Evolutionary conservation across 345 rosid species (phyloP), one percentile per base, ranked within the genome.

Genomic region (Rubroshorea leprosula): DNA sequence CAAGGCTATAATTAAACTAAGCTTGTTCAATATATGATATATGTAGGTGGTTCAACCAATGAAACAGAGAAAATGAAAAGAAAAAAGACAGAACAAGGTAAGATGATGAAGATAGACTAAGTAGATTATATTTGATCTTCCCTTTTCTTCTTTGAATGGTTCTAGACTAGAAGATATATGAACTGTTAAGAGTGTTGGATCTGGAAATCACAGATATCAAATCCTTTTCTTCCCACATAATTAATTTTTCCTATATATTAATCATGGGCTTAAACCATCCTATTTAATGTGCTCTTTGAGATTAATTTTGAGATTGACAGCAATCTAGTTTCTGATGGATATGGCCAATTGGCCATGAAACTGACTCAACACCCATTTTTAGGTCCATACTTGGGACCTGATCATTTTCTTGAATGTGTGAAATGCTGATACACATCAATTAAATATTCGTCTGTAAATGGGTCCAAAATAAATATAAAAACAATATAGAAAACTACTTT

Each of bases 301-400:
- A 6, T 15, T 44, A 15, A 26, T 26, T 49, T n/a, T 23, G n/a
- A 49, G 25, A 9, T 49, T 49, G 53, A 49, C 47, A 44, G 16
- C 14, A 14, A n/a, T 49, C 26, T 22, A 6, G n/a, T n/a, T n/a
- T 6, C 18, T 61, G 50, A 16, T 23, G 47, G 50, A n/a, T 51
- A 44, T 62, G 58, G 35, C 43, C 58, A 48, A n/a, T n/a, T n/a
- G n/a, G n/a, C n/a, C n/a, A n/a, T 17, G 49, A 55, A n/a, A 22
- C 11, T 23, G 61, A 63, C 60, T 31, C 18, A 21, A 29, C 54
- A 54, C 61, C 68, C 54, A 1, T 49, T 51, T 25, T 62, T 44
- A 45, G 23, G 48, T 7, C 55, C 27, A 23, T 11, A 14, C 14
- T n/a, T n/a, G n/a, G n/a, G n/a, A n/a, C n/a, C n/a, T n/a, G n/a